Base-by-base conservation (phyloP, 495 filamentous ascomycete genomes). In the Talaromyces trachyspermus region DNA sequence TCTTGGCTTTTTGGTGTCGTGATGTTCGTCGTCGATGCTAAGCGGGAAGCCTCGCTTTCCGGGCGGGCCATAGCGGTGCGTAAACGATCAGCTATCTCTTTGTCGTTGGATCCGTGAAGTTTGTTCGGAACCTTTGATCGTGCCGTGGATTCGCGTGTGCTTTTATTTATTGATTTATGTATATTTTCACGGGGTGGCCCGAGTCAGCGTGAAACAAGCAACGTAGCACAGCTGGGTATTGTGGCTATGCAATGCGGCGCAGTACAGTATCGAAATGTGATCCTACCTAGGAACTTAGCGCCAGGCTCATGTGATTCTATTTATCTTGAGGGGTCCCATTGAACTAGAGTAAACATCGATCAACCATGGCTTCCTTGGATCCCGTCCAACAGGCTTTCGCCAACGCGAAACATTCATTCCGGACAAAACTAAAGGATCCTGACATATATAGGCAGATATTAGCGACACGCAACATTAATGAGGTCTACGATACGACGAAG, bases 401-500 rank as follows among this genome's bases (percentile, higher is more conserved):
- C 19, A 30, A 41, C 10, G 43, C 37, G 6, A 56, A 48, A 25
- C 48, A 35, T 17, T 56, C 55, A 10, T 60, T 60, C 46, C 41
- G 41, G 15, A 11, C 26, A 5, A 36, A 41, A 3, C 56, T 60
- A 5, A 46, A 54, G n/a, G 40, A 60, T 23, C 30, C 44, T 11
- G 42, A 12, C 7, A 43, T 60, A 0, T 58, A 54, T 42, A 32
- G 24, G 14, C 52, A 60, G 36, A 47, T 51, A 26, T 42, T 51
- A 5, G 47, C 53, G 42, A 49, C 45, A 2, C 40, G n/a, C 4
- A 35, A 50, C 27, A 58, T 62, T 25, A 52, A 60, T 11, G 33
- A 60, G 26, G 51, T 64, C 10, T 63, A 60, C 41, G 54, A 61
- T 54, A 29, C 24, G 18, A 55, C 53, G 2, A 55, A 59, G 10